Percentiles rank a stretch among this genome's conserved stretches.
Evolutionary conservation across 2,329 filamentous ascomycete species (phyloP).

Genomic region (Ophiostoma piceae): DNA sequence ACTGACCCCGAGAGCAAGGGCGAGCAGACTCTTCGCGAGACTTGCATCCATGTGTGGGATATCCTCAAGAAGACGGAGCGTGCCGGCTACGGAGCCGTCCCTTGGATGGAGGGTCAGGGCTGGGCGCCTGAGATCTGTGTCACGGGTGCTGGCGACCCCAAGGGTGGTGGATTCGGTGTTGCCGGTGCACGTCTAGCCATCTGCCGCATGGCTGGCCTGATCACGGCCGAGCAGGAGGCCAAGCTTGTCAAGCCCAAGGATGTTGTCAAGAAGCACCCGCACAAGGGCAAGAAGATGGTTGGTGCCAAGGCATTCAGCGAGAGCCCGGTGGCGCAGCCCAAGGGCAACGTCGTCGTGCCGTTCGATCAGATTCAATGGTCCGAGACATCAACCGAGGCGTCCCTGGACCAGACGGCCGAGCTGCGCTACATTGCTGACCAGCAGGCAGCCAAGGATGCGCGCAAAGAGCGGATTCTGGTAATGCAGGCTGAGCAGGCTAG

Average conservation of each 20-base stretch:
- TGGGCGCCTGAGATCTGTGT: slow-evolving; percentile 35
- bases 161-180: slow-evolving; percentile 32
- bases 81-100: slow-evolving; percentile 26
- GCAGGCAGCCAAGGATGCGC: slow-evolving; percentile 10
- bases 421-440: slow-evolving; percentile 22
- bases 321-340: neutral
- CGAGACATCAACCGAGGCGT: slow-evolving; percentile 15
- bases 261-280: slow-evolving; percentile 12
- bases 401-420: slow-evolving; percentile 25
- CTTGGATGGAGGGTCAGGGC: slow-evolving; percentile 30
- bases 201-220: slow-evolving; percentile 34
- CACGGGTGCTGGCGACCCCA: slow-evolving; percentile 35
- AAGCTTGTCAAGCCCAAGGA: slow-evolving; percentile 16
- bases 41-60: slow-evolving; percentile 33
- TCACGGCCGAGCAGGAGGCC: slow-evolving; percentile 27
- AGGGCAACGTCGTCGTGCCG: slow-evolving; percentile 31
- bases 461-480: neutral
- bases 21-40: slow-evolving; percentile 25
- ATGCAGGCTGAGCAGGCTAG: neutral
- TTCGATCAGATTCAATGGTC: slow-evolving; percentile 35
- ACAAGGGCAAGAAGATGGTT: neutral
- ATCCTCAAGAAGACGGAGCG: slow-evolving; percentile 27
- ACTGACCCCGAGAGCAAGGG: slow-evolving; percentile 9
- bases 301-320: slow-evolving; percentile 9
- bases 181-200: slow-evolving; percentile 35